Evolutionary conservation across 1,284 basidiomycete species (phyloP).

Genomic region (Stygiomarasmius scandens): DNA sequence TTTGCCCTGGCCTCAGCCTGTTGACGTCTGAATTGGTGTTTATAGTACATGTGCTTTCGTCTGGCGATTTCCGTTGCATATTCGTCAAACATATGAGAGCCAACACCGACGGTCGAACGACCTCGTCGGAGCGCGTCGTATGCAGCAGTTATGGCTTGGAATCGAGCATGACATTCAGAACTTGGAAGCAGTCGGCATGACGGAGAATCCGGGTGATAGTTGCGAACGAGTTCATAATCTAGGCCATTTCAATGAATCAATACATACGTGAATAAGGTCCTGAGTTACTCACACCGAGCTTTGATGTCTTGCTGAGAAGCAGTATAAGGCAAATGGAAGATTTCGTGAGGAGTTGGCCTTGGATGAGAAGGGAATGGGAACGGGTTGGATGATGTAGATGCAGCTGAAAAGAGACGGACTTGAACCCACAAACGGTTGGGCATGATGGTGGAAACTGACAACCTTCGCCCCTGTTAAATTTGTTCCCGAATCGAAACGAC

Average conservation of each 20-base stretch:
- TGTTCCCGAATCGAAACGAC: no score
- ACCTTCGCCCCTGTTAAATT: background rate
- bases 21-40: conserved; percentile 16
- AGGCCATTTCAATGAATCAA: background rate
- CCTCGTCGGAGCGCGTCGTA: conserved; percentile 45
- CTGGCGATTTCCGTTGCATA: conserved; percentile 43
- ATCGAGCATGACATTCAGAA: conserved; percentile 43
- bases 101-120: conserved; percentile 1
- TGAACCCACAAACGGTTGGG: conserved; percentile 1
- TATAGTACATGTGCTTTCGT: conserved; percentile 28
- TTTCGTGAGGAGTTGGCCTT: conserved; percentile 51
- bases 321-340: conserved; percentile 50
- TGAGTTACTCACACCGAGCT: conserved; percentile 44
- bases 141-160: conserved; percentile 51
- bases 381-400: conserved; percentile 11
- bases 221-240: conserved; percentile 60
- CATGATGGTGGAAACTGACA: background rate
- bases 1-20: conserved; percentile 1
- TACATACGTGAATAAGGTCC: conserved; percentile 1
- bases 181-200: conserved; percentile 33
- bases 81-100: conserved; percentile 27
- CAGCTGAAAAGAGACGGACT: conserved; percentile 6
- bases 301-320: conserved; percentile 51
- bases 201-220: conserved; percentile 52
- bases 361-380: conserved; percentile 45